Base-by-base conservation (phyloP, 768 basidiomycete genomes). In the Boletus rubroflammeus region DNA sequence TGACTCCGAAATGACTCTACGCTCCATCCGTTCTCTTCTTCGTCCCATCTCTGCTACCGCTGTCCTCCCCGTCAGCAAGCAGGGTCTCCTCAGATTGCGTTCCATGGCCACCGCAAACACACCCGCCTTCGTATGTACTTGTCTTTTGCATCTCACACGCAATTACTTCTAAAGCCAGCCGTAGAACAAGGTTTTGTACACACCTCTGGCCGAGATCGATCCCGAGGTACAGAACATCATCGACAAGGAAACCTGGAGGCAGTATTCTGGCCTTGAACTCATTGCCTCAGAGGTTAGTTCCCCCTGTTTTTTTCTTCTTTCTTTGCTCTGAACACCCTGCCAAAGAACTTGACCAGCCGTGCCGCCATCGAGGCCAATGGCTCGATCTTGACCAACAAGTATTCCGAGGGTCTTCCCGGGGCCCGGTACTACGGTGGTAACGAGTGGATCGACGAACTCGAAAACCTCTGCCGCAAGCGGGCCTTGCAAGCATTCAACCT, bases 311-410 rank as follows among this genome's bases (percentile, higher is more conserved):
- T 11, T 38, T 36, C 3, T 13, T 36, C 35, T 26, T 51, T 50
- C 19, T 15, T 10, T 8, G 10, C 3, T 38, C 28, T 47, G 3
- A 59, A 28, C 44, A 19, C 8, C 29, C 4, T 19, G 1, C 6
- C 23, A 38, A 40, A 96, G 96, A 98, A 98, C 78, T 76, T 99
- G 81, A 98, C 97, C 55, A 93, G 93, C 64, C 81, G 84, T 65
- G 93, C 96, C 25, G 86, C 91, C 49, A 95, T 98, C 88, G 91
- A 98, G 75, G 96, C 95, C 59, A 98, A 98, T 75, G 97, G 97
- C 47, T 98, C 96, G 51, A 95, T 99, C 71, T 73, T 98, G 69
- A 98, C 96, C 70, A 97, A 97, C 85, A 98, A 98, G 77, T 97
- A 97, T 80, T 98, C 97, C 21, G 97, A 98, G 76, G 97, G 97